Percentiles rank a stretch among this genome's conserved stretches.
These are phyloP conservation scores for Lasiosphaeriaceae sp. DNA, from an alignment of 495 filamentous ascomycete species.

Conservation along the genomic window DNA sequence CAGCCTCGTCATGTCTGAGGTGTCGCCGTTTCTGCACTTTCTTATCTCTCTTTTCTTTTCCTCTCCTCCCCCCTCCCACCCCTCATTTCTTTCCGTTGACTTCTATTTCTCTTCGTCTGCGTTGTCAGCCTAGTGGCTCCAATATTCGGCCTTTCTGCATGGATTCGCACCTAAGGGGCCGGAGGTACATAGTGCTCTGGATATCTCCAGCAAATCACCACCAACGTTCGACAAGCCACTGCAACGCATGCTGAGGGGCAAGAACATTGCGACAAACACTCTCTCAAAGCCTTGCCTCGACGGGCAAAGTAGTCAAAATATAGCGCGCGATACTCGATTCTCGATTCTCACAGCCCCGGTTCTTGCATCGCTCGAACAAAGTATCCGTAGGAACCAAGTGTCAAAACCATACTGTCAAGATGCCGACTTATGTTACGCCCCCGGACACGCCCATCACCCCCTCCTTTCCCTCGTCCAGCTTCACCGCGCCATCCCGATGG, in stretches of 20 bases:
- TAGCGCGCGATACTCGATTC: too few species aligned
- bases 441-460: slow-evolving; percentile 5
- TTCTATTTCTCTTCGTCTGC: neutral
- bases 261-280: too few species aligned
- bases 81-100: neutral
- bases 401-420: neutral
- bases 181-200: neutral
- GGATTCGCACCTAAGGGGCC: neutral
- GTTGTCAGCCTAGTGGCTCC: neutral
- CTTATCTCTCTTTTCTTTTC: neutral
- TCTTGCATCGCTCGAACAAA: too few species aligned
- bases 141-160: neutral
- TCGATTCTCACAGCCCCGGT: too few species aligned
- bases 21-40: neutral
- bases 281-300: too few species aligned
- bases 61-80: neutral
- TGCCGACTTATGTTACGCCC: slow-evolving; percentile 7
- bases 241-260: too few species aligned
- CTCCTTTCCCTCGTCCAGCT: neutral
- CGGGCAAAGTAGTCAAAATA: too few species aligned
- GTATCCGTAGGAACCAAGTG: too few species aligned
- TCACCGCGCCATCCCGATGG: neutral
- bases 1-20: neutral
- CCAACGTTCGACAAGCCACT: neutral
- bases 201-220: neutral